phyloP scores from a whole-genome alignment of 192 early-diverging fungal species.

The Coemansia sp. region DNA sequence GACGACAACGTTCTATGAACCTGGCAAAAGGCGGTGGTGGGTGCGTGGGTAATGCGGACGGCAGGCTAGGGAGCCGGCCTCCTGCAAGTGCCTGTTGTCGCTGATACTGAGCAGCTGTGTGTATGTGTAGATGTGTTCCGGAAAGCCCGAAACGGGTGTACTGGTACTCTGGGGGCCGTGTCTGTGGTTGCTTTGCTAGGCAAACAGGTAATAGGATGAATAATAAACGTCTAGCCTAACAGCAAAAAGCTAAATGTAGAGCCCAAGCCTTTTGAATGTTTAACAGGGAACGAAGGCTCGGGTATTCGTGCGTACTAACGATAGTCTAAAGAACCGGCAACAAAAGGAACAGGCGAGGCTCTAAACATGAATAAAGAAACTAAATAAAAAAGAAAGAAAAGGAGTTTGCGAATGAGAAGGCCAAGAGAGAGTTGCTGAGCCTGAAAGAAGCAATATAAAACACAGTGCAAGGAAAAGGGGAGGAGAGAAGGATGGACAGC shows the following conservation, averaged over 20 bases:
- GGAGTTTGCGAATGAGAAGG: neutral
- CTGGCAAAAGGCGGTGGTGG: neutral
- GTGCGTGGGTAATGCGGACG: neutral
- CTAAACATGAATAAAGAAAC: slow-evolving; percentile 9
- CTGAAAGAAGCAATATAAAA: neutral
- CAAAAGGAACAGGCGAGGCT: neutral
- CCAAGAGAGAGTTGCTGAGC: slow-evolving; percentile 5
- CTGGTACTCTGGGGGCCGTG: neutral
- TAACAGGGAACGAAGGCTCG: neutral
- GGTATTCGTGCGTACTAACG: neutral
- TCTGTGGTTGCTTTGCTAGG: neutral
- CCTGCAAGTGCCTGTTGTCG: neutral
- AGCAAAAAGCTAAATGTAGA: neutral
- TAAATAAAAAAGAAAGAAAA: neutral
- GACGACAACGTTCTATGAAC: neutral
- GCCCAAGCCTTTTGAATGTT: neutral
- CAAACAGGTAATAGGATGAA: neutral
- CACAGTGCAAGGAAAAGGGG: neutral
- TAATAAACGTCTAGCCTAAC: neutral
- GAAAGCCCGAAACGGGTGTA: neutral
- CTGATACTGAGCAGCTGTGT: neutral
- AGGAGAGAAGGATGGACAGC: neutral
- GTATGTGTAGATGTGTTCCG: neutral
- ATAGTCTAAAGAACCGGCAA: neutral
- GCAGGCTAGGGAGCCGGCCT: slow-evolving; percentile 9